Evolutionary conservation across 345 rosid genomes (phyloP).

Genomic region (Garcia nutans): DNA sequence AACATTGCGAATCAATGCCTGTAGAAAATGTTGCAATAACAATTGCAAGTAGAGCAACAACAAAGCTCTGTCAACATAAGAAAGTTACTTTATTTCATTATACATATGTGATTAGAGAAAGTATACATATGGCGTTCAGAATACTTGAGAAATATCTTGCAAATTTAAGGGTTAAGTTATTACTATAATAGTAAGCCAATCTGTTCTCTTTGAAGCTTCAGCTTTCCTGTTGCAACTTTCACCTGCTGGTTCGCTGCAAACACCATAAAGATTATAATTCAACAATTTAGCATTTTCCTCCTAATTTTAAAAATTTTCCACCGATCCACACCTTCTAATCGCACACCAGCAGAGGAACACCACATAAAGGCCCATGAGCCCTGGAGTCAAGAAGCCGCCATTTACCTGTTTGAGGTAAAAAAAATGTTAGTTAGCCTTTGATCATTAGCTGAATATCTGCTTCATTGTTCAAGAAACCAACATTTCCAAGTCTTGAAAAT

Average conservation of each 20-base stretch:
- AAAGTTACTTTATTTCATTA: background rate
- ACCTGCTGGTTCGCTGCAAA: constrained; percentile 88
- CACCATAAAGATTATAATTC: background rate
- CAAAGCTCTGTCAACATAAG: constrained; percentile 62
- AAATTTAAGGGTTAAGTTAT: constrained; percentile 13
- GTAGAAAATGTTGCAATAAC: constrained; percentile 95
- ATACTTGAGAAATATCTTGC: no score
- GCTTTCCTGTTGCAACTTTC: constrained; percentile 83
- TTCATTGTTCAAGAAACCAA: no score
- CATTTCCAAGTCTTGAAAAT: no score
- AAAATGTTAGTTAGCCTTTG: background rate
- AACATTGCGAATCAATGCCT: constrained; percentile 90
- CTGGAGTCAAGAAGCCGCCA: constrained; percentile 78
- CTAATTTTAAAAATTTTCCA: background rate
- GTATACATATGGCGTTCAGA: no score
- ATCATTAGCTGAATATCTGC: no score
- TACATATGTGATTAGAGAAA: no score
- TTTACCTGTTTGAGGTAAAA: constrained; percentile 53
- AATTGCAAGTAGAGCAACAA: constrained; percentile 77
- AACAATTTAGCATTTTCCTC: no score
- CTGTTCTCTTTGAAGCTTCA: constrained; percentile 75
- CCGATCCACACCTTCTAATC: constrained; percentile 60
- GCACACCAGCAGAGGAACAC: constrained; percentile 97
- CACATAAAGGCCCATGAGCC: constrained; percentile 94
- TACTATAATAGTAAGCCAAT: constrained; percentile 97